Evolutionary conservation across 1,284 basidiomycete species (phyloP), one percentile per base, ranked within the genome.

Genomic region (Sparassis latifolia): DNA sequence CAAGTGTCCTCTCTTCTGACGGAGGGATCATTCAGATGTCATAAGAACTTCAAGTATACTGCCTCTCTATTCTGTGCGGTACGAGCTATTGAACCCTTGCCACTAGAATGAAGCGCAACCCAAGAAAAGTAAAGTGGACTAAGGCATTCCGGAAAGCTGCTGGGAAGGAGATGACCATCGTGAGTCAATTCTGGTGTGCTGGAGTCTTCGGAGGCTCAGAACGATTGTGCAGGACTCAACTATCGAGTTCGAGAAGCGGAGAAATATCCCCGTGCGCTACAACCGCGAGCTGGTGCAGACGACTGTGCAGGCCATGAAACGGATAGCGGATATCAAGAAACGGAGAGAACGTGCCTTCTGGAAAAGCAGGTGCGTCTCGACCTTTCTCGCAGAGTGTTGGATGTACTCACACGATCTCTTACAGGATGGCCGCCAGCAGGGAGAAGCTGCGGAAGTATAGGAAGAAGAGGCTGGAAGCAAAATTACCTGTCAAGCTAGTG

Each of bases 111-210:
- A 99, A 99, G 78, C 89, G 97, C 47, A 99, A 99, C 74, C 97
- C 97, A 45, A 85, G 97, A 58, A 99, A 99, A 74, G 95, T 99
- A 47, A 82, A 92, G 63, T 99, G 97, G 97, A 99, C 97, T 49
- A 99, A 99, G 73, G 97, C 97, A 12, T 99, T 99, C 82, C 83
- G 97, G 61, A 97, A 96, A 69, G 93, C 97, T 29, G 92, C 94
- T 52, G 97, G 97, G 57, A 99, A 99, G 76, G 97, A 99, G 75
- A 99, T 99, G 97, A 96, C 92, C 10, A 90, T 99, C 64, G 93
- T 95, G 64, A 69, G 89, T 9, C 35, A 28, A 27, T n/a, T 44
- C n/a, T 56, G 20, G 29, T 33, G 39, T 44, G 27, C 39, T 10
- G 29, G 12, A 29, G 46, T 27, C 44, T 41, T 20, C 43, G 41